A percentile compares a stretch with the other conserved stretches of the same genome.
phyloP scores from a whole-genome alignment of 768 basidiomycete species.

The Tricholoma furcatifolium region DNA sequence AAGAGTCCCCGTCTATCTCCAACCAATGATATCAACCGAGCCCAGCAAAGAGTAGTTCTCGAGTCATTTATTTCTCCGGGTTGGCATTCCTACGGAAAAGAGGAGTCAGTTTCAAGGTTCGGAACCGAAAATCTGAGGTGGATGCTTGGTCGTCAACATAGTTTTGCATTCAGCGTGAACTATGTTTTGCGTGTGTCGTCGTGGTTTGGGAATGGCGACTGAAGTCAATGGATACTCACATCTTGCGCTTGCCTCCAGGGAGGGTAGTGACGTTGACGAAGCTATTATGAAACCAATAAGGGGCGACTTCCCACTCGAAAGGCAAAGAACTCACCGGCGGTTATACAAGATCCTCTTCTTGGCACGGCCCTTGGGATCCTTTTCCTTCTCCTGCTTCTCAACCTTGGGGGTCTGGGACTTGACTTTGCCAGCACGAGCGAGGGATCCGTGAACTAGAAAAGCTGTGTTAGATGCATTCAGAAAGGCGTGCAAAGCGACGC shows the following conservation, averaged over 20 bases:
- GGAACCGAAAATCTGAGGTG: conserved; percentile 1
- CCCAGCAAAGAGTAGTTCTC: too few relatives aligned
- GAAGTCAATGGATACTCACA: conserved; percentile 61
- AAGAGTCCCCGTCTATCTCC: neutral
- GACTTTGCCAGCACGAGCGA: conserved; percentile 99
- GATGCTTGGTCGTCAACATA: conserved; percentile 87
- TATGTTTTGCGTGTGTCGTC: conserved; percentile 61
- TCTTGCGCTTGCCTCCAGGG: conserved; percentile 91
- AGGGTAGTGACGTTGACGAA: conserved; percentile 93
- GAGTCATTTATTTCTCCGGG: conserved; percentile 55
- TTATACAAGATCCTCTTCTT: conserved; percentile 61
- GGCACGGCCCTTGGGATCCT: conserved; percentile 94
- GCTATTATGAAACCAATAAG: conserved; percentile 44
- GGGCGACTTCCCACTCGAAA: too few relatives aligned
- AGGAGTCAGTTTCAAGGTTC: conserved; percentile 21
- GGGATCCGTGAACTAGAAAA: conserved; percentile 89
- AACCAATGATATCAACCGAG: too few relatives aligned
- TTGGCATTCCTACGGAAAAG: conserved; percentile 52
- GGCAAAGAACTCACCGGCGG: conserved; percentile 4
- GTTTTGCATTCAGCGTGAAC: conserved; percentile 90
- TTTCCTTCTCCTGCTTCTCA: conserved; percentile 99
- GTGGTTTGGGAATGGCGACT: neutral
- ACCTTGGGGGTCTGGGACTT: conserved; percentile 98
- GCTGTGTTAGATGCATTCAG: too few relatives aligned
- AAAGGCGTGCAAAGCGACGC: neutral